A percentile compares a stretch with the other conserved stretches of the same genome.
Conservation (phyloP, 805 yeast genomes). For the Lipomyces japonicus region DNA sequence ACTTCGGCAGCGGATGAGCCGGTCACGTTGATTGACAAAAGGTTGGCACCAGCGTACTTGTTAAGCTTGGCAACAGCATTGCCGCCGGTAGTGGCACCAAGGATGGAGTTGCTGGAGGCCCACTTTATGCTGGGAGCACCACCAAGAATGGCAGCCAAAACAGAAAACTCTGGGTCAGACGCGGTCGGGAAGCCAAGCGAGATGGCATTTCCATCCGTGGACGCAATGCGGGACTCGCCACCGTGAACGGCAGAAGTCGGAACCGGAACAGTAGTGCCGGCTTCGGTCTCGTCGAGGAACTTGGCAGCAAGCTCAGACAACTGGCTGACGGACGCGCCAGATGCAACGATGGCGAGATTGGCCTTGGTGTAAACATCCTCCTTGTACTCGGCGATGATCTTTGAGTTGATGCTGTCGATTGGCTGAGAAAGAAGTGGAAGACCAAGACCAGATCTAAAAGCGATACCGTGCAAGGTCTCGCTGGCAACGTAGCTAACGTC, state of each 20-base stretch:
- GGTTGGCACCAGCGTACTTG: slow-evolving; percentile 73
- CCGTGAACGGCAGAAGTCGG: slow-evolving; percentile 47
- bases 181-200: slow-evolving; percentile 77
- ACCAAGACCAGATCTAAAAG: slow-evolving; percentile 87
- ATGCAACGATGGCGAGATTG: slow-evolving; percentile 66
- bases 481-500: slow-evolving; percentile 58
- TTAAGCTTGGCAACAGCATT: slow-evolving; percentile 49
- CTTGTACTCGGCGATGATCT: slow-evolving; percentile 66
- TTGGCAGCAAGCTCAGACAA: slow-evolving; percentile 63
- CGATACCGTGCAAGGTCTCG: slow-evolving; percentile 72
- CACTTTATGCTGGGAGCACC: slow-evolving; percentile 51
- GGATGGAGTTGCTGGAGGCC: slow-evolving; percentile 49
- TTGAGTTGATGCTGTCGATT: slow-evolving; percentile 51
- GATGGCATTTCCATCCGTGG: slow-evolving; percentile 63
- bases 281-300: slow-evolving; percentile 51
- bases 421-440: slow-evolving; percentile 75
- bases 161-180: slow-evolving; percentile 60
- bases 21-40: slow-evolving; percentile 66
- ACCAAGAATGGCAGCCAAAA: slow-evolving; percentile 64
- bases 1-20: slow-evolving; percentile 59
- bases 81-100: slow-evolving; percentile 45
- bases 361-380: slow-evolving; percentile 62
- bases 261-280: slow-evolving; percentile 50
- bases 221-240: slow-evolving; percentile 64
- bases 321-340: slow-evolving; percentile 71